A percentile compares a stretch with the other conserved stretches of the same genome.
These are phyloP conservation scores for Gamsiella multidivaricata DNA, from an alignment of 192 early-diverging fungal genomes.

Conservation along the genomic window DNA sequence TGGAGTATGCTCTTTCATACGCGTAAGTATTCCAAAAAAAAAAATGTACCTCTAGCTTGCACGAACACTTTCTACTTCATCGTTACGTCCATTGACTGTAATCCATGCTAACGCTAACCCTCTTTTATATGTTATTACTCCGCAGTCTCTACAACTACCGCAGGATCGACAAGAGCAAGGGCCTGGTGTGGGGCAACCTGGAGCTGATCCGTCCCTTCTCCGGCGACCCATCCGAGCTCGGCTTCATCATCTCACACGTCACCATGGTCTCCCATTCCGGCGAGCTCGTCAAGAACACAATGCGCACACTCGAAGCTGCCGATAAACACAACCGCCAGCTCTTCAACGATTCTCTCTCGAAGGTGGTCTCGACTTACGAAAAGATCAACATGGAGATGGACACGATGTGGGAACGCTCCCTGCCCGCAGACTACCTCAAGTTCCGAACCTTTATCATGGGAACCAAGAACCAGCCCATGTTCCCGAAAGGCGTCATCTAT, in stretches of 20 bases:
- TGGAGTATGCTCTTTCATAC: slow-evolving; percentile 80
- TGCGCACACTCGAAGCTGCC: slow-evolving; percentile 68
- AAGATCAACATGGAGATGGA: slow-evolving; percentile 84
- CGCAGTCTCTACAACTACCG: slow-evolving; percentile 88
- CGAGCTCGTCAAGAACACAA: slow-evolving; percentile 69
- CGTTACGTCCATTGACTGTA: too few relatives aligned
- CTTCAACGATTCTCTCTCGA: slow-evolving; percentile 70
- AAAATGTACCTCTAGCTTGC: not conserved
- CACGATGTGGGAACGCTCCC: slow-evolving; percentile 77
- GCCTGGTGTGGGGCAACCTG: slow-evolving; percentile 75
- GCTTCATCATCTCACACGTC: slow-evolving; percentile 91
- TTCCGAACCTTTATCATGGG: slow-evolving; percentile 96
- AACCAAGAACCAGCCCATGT: slow-evolving; percentile 90
- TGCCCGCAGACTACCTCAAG: slow-evolving; percentile 79
- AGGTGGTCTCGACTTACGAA: slow-evolving; percentile 70
- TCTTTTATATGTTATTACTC: not conserved
- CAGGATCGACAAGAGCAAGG: slow-evolving; percentile 66
- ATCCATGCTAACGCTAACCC: too few relatives aligned
- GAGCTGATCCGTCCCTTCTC: slow-evolving; percentile 83
- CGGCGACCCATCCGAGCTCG: slow-evolving; percentile 78
- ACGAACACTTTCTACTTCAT: too few relatives aligned
- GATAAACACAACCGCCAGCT: slow-evolving; percentile 60
- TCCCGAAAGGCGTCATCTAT: slow-evolving; percentile 89
- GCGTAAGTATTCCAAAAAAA: slow-evolving; percentile 45
- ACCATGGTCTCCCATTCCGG: slow-evolving; percentile 85